Evolutionary conservation across 179 eudicot genomes (phyloP), one percentile per base, ranked within the genome.

Genomic region (Heliamphora pulchella): DNA sequence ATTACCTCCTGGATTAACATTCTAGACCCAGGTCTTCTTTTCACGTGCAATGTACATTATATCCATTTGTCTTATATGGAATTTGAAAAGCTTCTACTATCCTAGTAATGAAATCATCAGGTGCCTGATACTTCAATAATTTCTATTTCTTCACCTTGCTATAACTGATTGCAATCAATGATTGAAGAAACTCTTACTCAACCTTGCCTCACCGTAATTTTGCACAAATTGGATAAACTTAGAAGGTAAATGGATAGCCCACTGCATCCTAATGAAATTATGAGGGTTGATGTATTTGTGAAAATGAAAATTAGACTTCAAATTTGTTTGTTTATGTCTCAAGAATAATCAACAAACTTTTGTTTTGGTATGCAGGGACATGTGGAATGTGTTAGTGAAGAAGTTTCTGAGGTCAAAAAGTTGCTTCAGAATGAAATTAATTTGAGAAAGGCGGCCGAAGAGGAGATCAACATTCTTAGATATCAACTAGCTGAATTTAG

Each of bases 361-460:
- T 46, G 59, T 68, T 75, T 64, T 75, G 55, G 47, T 71, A 43
- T 69, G 65, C 86, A 94, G 96, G 87, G 78, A 77, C 75, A 72
- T n/a, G 75, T 69, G 81, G 84, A 50, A n/a, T 81, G 87, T 77
- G 75, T 76, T 57, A 80, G 80, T 65, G 91, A 87, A 63, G 98
- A 94, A 77, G 86, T 90, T 76, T 75, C 84, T 59, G 91, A 89
- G 85, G 81, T 89, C 15, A 91, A 89, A 80, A 82, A 62, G 80
- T 79, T 84, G 87, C 96, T 96, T 84, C 87, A 91, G 78, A 87
- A 88, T 80, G 98, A 94, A 88, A 82, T 73, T 62, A 80, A 78
- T 66, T 79, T 84, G 68, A 84, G 98, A 73, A 91, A 88, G 85
- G 85, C 85, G 55, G 99, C 97, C 58, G 99, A 96, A 86, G 97